Evolutionary conservation across 371 early-diverging fungal genomes (phyloP).

Genomic region (Rhizopus arrhizus): DNA sequence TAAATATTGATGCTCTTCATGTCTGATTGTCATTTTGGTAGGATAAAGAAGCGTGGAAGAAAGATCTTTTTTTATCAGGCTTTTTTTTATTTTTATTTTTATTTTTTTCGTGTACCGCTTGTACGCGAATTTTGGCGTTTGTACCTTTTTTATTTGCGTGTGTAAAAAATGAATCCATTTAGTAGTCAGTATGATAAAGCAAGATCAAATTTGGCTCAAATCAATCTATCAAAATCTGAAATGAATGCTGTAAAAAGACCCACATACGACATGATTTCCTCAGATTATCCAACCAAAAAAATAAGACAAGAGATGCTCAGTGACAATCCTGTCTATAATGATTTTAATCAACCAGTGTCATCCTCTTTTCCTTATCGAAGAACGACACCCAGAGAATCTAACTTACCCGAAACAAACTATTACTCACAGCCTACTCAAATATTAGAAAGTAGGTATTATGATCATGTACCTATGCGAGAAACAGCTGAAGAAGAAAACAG

Average conservation of each 20-base stretch:
- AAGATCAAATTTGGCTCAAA: background rate
- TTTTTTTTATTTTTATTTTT: background rate
- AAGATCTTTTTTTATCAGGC: background rate
- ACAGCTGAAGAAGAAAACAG: background rate
- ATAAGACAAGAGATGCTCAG: background rate
- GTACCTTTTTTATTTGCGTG: background rate
- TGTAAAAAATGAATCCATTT: slow-evolving; percentile 2
- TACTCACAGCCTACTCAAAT: background rate
- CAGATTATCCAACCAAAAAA: background rate
- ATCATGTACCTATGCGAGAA: background rate
- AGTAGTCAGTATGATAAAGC: background rate
- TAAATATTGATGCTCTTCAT: slow-evolving; percentile 93
- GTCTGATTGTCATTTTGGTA: slow-evolving; percentile 27
- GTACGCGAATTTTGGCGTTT: background rate
- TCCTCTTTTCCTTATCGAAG: background rate
- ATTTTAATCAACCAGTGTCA: background rate
- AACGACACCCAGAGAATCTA: background rate
- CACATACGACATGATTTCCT: background rate
- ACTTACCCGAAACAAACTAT: background rate
- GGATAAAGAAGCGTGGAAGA: slow-evolving; percentile 12
- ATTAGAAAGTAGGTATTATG: background rate
- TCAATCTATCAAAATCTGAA: background rate
- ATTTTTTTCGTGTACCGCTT: slow-evolving; percentile 9
- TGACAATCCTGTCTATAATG: background rate
- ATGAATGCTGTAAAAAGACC: background rate